A percentile compares a stretch with the other conserved stretches of the same genome.
Conservation (phyloP, 2,329 filamentous ascomycete genomes). For the Penicillium sp. region DNA sequence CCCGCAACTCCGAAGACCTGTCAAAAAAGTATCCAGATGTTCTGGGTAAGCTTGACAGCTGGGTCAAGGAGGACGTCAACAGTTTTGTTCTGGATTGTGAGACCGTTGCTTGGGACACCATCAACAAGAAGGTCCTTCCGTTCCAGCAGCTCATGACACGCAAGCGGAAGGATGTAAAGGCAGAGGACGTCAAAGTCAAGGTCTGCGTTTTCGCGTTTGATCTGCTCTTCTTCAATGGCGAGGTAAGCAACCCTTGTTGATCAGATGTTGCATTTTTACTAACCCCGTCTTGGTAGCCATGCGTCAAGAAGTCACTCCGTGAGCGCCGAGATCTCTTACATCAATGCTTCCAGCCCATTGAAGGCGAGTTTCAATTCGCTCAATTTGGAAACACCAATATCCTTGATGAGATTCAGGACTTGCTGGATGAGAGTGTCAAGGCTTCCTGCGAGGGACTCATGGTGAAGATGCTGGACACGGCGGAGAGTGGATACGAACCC, state of each 20-base stretch:
- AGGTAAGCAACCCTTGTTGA: slow-evolving; percentile 49
- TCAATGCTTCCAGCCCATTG: slow-evolving; percentile 71
- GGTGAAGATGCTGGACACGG: slow-evolving; percentile 98
- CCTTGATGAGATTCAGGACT: slow-evolving; percentile 86
- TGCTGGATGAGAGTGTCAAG: slow-evolving; percentile 93
- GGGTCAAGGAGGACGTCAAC: slow-evolving; percentile 87
- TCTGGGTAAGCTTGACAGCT: slow-evolving; percentile 79
- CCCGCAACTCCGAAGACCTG: slow-evolving; percentile 92
- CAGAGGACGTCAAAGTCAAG: slow-evolving; percentile 93
- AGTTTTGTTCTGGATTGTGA: slow-evolving; percentile 99
- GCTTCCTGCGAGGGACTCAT: slow-evolving; percentile 96
- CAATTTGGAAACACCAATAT: slow-evolving; percentile 84
- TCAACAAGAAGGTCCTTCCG: slow-evolving; percentile 90
- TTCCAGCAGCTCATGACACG: slow-evolving; percentile 99
- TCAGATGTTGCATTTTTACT: background rate
- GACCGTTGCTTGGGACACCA: slow-evolving; percentile 94
- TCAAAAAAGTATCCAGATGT: slow-evolving; percentile 99
- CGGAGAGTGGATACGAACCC: slow-evolving; percentile 91
- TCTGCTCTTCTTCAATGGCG: slow-evolving; percentile 87
- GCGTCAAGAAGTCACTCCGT: slow-evolving; percentile 83
- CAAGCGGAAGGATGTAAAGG: slow-evolving; percentile 95
- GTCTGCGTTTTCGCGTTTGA: slow-evolving; percentile 98
- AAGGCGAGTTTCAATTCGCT: slow-evolving; percentile 91
- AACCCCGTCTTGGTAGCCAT: slow-evolving; percentile 49
- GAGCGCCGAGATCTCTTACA: slow-evolving; percentile 78